These are phyloP conservation scores for Cystofilobasidium macerans DNA, from an alignment of 768 basidiomycete genomes.

Conservation along the genomic window DNA sequence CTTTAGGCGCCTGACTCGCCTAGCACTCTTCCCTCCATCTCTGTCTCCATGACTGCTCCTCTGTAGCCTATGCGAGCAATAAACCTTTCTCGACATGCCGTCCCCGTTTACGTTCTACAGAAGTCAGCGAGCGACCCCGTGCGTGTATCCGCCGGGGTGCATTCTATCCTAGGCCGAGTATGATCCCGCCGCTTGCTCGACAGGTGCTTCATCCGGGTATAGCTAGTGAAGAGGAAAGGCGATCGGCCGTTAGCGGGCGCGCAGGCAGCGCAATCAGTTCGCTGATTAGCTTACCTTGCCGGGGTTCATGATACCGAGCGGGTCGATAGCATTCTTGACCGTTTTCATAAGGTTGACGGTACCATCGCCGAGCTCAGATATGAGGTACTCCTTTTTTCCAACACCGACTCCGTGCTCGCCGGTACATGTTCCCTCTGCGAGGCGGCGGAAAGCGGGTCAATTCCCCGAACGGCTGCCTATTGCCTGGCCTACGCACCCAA, in stretches of 20 bases:
- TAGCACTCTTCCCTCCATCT: too few species aligned
- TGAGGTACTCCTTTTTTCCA: constrained; percentile 72
- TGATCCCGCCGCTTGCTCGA: constrained; percentile 9
- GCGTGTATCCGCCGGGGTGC: too few species aligned
- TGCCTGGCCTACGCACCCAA: constrained; percentile 21
- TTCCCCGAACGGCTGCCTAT: too few species aligned
- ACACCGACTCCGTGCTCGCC: constrained; percentile 58
- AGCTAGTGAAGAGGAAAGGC: constrained; percentile 2
- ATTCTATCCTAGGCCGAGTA: neutral
- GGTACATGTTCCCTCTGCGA: constrained; percentile 40
- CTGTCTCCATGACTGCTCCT: too few species aligned
- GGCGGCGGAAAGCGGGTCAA: too few species aligned
- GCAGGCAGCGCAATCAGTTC: too few species aligned
- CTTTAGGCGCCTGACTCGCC: neutral
- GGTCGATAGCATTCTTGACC: constrained; percentile 52
- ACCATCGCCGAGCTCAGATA: constrained; percentile 67
- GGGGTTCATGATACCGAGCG: constrained; percentile 19
- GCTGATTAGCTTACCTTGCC: constrained; percentile 9
- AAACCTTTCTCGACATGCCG: too few species aligned
- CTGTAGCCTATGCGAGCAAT: too few species aligned
- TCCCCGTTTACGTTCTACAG: too few species aligned
- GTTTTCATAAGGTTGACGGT: constrained; percentile 76
- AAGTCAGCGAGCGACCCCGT: too few species aligned
- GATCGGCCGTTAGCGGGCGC: too few species aligned
- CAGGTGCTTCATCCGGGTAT: constrained; percentile 15